Conservation (phyloP, 2,329 filamentous ascomycete species). For the Acarospora socialis region DNA sequence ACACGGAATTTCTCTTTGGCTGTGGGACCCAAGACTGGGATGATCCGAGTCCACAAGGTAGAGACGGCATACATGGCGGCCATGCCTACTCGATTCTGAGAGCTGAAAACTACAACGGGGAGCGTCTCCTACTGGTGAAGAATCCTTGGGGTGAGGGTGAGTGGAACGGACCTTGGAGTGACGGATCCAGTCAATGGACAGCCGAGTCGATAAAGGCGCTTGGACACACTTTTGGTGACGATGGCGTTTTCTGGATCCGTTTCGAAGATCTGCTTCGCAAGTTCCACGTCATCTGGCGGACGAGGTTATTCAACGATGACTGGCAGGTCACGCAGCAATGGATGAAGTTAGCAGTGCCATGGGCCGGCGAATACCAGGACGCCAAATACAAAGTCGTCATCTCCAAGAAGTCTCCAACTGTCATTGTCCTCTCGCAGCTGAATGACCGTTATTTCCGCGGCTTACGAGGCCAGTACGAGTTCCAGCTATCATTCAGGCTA, state of each 20-base stretch:
- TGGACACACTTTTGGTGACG: conserved; percentile 50
- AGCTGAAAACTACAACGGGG: conserved; percentile 31
- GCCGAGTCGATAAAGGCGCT: conserved; percentile 53
- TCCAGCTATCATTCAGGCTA: conserved; percentile 43
- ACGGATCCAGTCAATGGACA: conserved; percentile 62
- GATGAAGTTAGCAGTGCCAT: conserved; percentile 35
- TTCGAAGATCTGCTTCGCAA: conserved; percentile 33
- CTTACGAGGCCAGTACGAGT: conserved; percentile 42
- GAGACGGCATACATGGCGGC: conserved; percentile 16
- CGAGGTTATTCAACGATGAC: conserved; percentile 34
- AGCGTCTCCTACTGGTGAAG: too few species aligned
- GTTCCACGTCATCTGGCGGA: conserved; percentile 35
- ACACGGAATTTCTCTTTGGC: conserved; percentile 44
- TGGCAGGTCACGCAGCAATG: conserved; percentile 37
- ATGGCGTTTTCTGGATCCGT: conserved; percentile 35
- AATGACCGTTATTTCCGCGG: conserved; percentile 48
- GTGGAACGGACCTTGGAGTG: conserved; percentile 58
- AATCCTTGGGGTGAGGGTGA: conserved; percentile 60
- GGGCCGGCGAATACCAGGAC: conserved; percentile 36
- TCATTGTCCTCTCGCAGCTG: too few species aligned
- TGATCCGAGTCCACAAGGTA: too few species aligned
- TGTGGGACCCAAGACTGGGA: too few species aligned
- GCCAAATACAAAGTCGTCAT: conserved; percentile 38
- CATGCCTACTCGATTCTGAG: conserved; percentile 33
- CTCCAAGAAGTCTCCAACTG: too few species aligned